Conservation (phyloP, 345 rosid genomes). For the Mercurialis annua region DNA sequence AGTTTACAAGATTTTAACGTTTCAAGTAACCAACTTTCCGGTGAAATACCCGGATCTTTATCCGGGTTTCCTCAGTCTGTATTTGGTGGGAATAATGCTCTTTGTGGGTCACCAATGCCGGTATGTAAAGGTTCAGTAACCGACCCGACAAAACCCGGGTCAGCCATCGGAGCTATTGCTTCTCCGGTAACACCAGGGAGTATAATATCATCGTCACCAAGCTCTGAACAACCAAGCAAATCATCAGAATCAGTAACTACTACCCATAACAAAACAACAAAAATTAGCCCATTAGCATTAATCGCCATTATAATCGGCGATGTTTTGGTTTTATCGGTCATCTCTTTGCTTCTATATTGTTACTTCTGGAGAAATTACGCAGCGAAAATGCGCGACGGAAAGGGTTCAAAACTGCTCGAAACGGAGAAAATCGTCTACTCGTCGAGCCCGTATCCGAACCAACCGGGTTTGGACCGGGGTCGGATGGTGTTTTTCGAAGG, state of each 20-base stretch:
- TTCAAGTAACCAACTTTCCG: constrained; percentile 56
- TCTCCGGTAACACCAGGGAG: constrained; percentile 48
- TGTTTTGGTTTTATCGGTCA: constrained; percentile 49
- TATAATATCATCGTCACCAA: constrained; percentile 60
- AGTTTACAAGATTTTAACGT: constrained; percentile 74
- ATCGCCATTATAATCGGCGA: constrained; percentile 73
- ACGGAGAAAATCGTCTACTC: constrained; percentile 89
- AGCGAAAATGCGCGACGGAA: constrained; percentile 43
- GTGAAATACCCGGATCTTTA: constrained; percentile 61
- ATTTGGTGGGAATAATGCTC: constrained; percentile 50
- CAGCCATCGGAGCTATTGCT: constrained; percentile 59
- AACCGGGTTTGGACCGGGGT: constrained; percentile 58
- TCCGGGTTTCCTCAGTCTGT: constrained; percentile 60
- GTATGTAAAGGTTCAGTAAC: constrained; percentile 33
- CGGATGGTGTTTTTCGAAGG: constrained; percentile 92
- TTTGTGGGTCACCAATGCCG: constrained; percentile 64
- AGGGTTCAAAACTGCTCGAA: constrained; percentile 58
- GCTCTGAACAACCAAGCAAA: constrained; percentile 38
- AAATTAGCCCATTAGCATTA: constrained; percentile 54
- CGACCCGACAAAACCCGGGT: constrained; percentile 60
- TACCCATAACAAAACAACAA: constrained; percentile 21
- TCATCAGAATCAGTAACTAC: constrained; percentile 22
- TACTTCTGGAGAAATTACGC: constrained; percentile 82
- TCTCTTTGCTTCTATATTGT: constrained; percentile 75
- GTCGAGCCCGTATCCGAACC: constrained; percentile 75